Evolutionary conservation across 768 basidiomycete species (phyloP).

Genomic region (Cystofilobasidium bisporidii): DNA sequence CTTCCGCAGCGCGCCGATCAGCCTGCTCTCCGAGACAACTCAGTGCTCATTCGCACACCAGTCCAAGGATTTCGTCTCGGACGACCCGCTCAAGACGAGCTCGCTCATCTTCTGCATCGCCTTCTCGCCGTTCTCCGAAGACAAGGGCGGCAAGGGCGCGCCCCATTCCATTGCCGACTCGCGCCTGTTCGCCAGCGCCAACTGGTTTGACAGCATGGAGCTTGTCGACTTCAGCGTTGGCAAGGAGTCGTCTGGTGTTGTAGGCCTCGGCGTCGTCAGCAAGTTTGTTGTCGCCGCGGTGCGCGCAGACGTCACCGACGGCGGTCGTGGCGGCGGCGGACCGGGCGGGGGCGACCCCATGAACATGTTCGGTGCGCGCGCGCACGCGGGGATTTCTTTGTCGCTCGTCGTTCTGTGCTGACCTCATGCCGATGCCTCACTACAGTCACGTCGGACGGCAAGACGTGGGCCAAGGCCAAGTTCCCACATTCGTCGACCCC

Average conservation of each 20-base stretch:
- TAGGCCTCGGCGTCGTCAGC: conserved; percentile 83
- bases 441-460: conserved; percentile 65
- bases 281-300: conserved; percentile 88
- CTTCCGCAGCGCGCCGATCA: conserved; percentile 54
- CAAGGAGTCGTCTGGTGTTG: conserved; percentile 75
- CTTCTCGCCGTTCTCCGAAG: conserved; percentile 43
- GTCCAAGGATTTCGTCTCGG: conserved; percentile 62
- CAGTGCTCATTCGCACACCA: conserved; percentile 85
- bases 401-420: neutral
- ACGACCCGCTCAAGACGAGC: conserved; percentile 54
- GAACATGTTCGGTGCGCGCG: conserved; percentile 28
- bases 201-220: conserved; percentile 61
- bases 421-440: conserved; percentile 33
- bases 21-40: conserved; percentile 60
- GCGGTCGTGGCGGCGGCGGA: conserved; percentile 38
- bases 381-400: no score
- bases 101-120: conserved; percentile 80
- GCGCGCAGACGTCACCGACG: conserved; percentile 49
- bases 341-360: conserved; percentile 36
- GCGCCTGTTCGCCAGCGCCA: conserved; percentile 69
- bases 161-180: conserved; percentile 46
- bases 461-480: conserved; percentile 73
- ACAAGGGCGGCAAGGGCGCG: conserved; percentile 43
- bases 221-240: conserved; percentile 72
- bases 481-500: conserved; percentile 85